phyloP scores from a whole-genome alignment of 441 rosid genomes.

The Adansonia gregorii region DNA sequence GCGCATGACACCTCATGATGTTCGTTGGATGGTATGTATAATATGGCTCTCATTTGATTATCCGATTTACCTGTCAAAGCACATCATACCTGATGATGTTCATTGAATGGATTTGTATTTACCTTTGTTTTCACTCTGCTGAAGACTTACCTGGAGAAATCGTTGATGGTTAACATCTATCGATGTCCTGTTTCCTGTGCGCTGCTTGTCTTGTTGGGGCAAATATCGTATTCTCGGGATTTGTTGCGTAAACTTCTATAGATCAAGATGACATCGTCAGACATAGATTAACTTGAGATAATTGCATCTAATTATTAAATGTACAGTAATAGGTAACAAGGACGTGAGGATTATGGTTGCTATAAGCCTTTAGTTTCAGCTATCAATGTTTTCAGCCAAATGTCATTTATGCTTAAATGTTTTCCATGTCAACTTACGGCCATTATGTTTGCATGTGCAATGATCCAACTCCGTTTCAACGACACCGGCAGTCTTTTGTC shows the following conservation, averaged over 20 bases:
- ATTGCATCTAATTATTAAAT: background rate
- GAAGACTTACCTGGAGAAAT: background rate
- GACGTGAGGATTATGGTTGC: background rate
- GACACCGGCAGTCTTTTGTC: background rate
- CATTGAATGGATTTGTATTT: background rate
- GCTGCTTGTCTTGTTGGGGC: background rate
- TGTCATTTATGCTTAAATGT: background rate
- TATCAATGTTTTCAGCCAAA: background rate
- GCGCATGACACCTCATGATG: conserved; percentile 81
- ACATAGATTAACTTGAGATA: conserved; percentile 5
- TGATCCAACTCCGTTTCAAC: background rate
- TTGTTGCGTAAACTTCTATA: background rate
- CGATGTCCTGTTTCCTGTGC: background rate
- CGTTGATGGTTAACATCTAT: conserved; percentile 1
- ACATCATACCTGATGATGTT: background rate
- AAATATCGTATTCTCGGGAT: background rate
- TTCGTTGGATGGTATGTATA: conserved; percentile 83
- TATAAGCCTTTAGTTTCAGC: background rate
- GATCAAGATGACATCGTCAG: conserved; percentile 10
- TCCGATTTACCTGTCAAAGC: conserved; percentile 14
- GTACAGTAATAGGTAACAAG: background rate
- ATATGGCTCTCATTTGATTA: conserved; percentile 20
- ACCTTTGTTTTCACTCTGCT: background rate
- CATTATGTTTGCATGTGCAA: background rate
- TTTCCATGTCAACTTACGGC: background rate